Base-by-base conservation (phyloP, 1,139 yeast genomes). In the Taphrina confusa region DNA sequence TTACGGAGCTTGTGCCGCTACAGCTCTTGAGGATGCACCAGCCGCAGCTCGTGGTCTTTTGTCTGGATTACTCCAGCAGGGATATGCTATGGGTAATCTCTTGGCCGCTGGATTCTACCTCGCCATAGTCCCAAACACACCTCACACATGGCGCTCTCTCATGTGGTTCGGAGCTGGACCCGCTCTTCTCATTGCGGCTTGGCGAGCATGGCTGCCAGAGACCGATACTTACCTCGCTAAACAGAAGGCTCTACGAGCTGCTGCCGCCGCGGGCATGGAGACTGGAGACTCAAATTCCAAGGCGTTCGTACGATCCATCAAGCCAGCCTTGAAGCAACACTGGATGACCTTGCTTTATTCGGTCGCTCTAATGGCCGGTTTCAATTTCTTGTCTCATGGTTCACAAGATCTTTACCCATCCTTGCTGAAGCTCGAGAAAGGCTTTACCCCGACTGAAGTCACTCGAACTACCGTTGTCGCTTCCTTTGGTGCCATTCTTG, bases 81-180 rank as follows among this genome's bases (percentile, higher is more conserved):
- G 90, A 61, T 85, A 85, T 67, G 85, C 89, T 1, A 78, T 84
- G 64, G 92, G 92, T 4, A 74, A 58, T 40, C 33, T 58, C 11
- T 69, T 85, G 40, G 87, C 83, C 2, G 87, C 83, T 44, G 75
- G 83, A 39, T 84, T 85, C 72, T 80, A 79, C 27, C 70, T 84
- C 39, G 87, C 83, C 2, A 87, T 83, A 45, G 75, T 83, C 42
- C 84, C 85, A 72, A 80, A 79, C 65, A 73, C 82, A 8, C 63
- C 73, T 1, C 79, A 81, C 66, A 78, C 81, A 0, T 87, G 95
- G 95, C 79, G 94, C 69, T 80, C 89, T 1, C 76, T 87, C 65
- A 85, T 83, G 72, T 87, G 94, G 90, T 85, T 88, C 68, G 82
- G 87, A 57, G 83, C 92, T 25, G 87, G 91, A 25, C 80, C 84